These are phyloP conservation scores for Podila verticillata DNA, from an alignment of 192 early-diverging fungal species.

Conservation along the genomic window DNA sequence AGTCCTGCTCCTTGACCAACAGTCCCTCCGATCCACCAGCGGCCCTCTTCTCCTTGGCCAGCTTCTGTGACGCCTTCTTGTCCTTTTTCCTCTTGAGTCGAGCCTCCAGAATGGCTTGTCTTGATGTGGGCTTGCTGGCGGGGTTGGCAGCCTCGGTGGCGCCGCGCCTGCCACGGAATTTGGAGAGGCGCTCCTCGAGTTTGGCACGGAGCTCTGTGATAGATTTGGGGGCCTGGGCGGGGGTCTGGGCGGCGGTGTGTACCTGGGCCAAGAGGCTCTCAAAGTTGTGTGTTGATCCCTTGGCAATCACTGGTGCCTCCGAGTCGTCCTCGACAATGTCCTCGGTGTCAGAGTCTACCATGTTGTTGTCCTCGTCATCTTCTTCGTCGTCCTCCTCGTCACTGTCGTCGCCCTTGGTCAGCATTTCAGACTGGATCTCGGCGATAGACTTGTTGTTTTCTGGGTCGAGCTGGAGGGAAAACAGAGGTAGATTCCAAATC, in stretches of 20 bases:
- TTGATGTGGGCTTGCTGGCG: conserved; percentile 58
- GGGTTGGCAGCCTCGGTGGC: conserved; percentile 40
- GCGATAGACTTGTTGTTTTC: conserved; percentile 77
- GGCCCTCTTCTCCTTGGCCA: conserved; percentile 67
- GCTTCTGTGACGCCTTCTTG: conserved; percentile 66
- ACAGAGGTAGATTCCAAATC: not conserved
- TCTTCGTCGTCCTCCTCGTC: conserved; percentile 41
- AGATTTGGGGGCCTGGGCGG: conserved; percentile 44
- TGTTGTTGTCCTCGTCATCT: conserved; percentile 40
- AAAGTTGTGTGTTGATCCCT: conserved; percentile 38
- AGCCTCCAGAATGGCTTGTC: conserved; percentile 82
- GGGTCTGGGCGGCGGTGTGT: conserved; percentile 36
- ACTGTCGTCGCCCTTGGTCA: conserved; percentile 49
- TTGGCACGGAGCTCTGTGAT: conserved; percentile 32
- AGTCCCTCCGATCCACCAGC: conserved; percentile 60
- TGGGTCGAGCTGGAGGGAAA: conserved; percentile 74
- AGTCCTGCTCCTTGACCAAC: conserved; percentile 48
- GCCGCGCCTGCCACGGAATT: conserved; percentile 35
- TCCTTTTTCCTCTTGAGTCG: conserved; percentile 77
- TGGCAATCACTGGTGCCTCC: conserved; percentile 35
- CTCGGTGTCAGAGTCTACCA: conserved; percentile 40
- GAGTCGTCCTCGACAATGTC: conserved; percentile 44
- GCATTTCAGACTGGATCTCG: conserved; percentile 67
- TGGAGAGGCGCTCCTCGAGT: conserved; percentile 47
- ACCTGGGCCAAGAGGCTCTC: conserved; percentile 39